A percentile compares a stretch with the other conserved stretches of the same genome.
Conservation (phyloP, 106 monocot species). For the Posidonia australis region DNA sequence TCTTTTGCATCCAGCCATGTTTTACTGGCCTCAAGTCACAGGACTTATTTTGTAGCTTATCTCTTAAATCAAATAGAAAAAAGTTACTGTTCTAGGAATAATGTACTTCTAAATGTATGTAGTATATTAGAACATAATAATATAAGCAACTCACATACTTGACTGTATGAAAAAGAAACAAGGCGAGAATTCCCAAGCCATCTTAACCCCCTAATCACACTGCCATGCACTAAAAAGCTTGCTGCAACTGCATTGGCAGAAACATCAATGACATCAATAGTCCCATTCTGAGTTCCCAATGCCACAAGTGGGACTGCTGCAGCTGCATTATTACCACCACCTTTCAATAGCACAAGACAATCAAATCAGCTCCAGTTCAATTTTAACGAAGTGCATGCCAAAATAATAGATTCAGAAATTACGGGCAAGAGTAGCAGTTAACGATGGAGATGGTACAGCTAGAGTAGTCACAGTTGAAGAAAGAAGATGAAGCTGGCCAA, state of each 20-base stretch:
- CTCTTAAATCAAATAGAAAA: not conserved
- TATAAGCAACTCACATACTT: slow-evolving; percentile 28
- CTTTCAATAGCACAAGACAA: slow-evolving; percentile 26
- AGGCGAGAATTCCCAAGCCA: slow-evolving; percentile 99
- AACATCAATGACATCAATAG: slow-evolving; percentile 90
- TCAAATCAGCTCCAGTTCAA: slow-evolving; percentile 12
- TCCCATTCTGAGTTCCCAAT: slow-evolving; percentile 88
- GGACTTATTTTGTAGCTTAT: not conserved
- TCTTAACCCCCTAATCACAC: slow-evolving; percentile 70
- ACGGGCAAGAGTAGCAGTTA: slow-evolving; percentile 93
- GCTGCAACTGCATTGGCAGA: slow-evolving; percentile 77
- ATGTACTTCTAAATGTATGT: not conserved
- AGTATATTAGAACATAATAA: too few relatives aligned
- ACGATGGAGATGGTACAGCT: slow-evolving; percentile 91
- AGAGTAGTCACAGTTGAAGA: slow-evolving; percentile 90
- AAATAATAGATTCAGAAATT: slow-evolving; percentile 22
- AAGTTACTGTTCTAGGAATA: not conserved
- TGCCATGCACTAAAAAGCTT: slow-evolving; percentile 88
- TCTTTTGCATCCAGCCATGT: too few relatives aligned
- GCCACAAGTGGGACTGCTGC: slow-evolving; percentile 96
- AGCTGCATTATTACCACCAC: slow-evolving; percentile 94
- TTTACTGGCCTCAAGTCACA: too few relatives aligned
- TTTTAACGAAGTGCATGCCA: slow-evolving; percentile 3
- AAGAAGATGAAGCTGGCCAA: slow-evolving; percentile 96
- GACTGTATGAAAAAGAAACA: slow-evolving; percentile 88